phyloP scores from a whole-genome alignment of 441 rosid genomes.

The Flueggea neowawraea region DNA sequence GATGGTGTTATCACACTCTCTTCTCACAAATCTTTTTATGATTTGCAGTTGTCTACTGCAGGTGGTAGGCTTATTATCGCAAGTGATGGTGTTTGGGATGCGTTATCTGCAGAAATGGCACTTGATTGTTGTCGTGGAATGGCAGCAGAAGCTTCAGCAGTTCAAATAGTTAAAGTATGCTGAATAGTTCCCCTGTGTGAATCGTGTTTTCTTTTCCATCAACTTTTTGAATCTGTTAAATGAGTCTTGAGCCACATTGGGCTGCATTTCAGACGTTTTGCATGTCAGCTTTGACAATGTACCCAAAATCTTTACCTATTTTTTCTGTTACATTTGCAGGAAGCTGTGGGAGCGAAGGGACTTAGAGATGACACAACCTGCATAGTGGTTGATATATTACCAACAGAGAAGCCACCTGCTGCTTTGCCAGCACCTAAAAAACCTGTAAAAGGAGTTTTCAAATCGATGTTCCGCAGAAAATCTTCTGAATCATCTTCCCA shows the following conservation, averaged over 20 bases:
- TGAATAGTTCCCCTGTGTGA: not conserved
- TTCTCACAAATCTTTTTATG: constrained; percentile 10
- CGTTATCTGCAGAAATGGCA: constrained; percentile 72
- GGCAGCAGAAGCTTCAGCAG: constrained; percentile 88
- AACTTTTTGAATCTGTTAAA: not conserved
- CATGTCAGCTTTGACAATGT: too few relatives aligned
- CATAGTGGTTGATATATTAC: constrained; percentile 86
- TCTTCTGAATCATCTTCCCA: constrained; percentile 70
- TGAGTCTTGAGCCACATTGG: too few relatives aligned
- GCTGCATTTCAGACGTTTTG: too few relatives aligned
- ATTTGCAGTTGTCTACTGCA: constrained; percentile 73
- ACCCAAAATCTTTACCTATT: constrained; percentile 2
- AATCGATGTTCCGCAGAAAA: constrained; percentile 84
- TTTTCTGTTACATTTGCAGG: constrained; percentile 44
- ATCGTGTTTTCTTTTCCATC: not conserved
- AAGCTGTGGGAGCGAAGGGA: constrained; percentile 79
- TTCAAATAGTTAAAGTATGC: constrained; percentile 85
- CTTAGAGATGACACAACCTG: constrained; percentile 98
- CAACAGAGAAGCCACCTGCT: constrained; percentile 75
- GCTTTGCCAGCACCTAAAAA: constrained; percentile 66
- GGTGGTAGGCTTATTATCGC: constrained; percentile 94
- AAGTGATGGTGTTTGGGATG: constrained; percentile 99
- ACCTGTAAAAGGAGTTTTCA: constrained; percentile 78
- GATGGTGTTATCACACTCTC: not conserved
- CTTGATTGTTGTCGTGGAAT: constrained; percentile 93